Evolutionary conservation across 2,329 filamentous ascomycete genomes (phyloP).

Genomic region (Chaetomium sp.): DNA sequence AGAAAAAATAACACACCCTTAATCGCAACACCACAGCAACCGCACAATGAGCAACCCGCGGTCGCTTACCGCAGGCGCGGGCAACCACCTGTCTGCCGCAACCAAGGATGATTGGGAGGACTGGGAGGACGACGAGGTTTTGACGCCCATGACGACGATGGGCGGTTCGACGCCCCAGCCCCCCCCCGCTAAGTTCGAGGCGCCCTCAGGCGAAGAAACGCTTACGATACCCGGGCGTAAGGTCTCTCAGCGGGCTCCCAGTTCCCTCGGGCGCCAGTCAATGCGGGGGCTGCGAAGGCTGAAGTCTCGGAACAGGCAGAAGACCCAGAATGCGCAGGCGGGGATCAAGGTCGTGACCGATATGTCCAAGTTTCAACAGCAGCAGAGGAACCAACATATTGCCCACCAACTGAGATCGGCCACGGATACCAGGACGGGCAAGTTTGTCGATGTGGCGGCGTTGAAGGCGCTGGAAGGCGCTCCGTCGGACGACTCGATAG

Average conservation of each 20-base stretch:
- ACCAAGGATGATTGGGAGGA: slow-evolving; percentile 45
- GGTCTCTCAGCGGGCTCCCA: slow-evolving; percentile 15
- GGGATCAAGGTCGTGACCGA: slow-evolving; percentile 66
- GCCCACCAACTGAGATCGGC: slow-evolving; percentile 25
- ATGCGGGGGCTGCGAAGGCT: slow-evolving; percentile 38
- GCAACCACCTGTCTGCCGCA: slow-evolving; percentile 17
- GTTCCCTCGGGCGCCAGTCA: slow-evolving; percentile 31
- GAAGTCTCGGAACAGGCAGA: slow-evolving; percentile 56
- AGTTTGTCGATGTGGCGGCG: slow-evolving; percentile 54
- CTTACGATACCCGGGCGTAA: background rate
- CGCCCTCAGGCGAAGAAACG: background rate
- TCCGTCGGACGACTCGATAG: slow-evolving; percentile 47
- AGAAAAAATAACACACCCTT: background rate
- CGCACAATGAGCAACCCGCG: slow-evolving; percentile 23
- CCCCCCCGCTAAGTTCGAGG: background rate
- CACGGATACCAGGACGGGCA: slow-evolving; percentile 30
- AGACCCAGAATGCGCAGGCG: slow-evolving; percentile 52
- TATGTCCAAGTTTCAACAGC: slow-evolving; percentile 47
- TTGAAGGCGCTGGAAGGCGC: slow-evolving; percentile 54
- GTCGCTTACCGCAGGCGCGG: slow-evolving; percentile 17
- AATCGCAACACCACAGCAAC: slow-evolving; percentile 3
- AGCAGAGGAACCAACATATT: slow-evolving; percentile 33
- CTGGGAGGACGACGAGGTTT: slow-evolving; percentile 44
- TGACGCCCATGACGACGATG: slow-evolving; percentile 35
- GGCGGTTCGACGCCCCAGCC: slow-evolving; percentile 28